phyloP scores from a whole-genome alignment of 371 early-diverging fungal genomes.

The Actinomortierella wolfii region DNA sequence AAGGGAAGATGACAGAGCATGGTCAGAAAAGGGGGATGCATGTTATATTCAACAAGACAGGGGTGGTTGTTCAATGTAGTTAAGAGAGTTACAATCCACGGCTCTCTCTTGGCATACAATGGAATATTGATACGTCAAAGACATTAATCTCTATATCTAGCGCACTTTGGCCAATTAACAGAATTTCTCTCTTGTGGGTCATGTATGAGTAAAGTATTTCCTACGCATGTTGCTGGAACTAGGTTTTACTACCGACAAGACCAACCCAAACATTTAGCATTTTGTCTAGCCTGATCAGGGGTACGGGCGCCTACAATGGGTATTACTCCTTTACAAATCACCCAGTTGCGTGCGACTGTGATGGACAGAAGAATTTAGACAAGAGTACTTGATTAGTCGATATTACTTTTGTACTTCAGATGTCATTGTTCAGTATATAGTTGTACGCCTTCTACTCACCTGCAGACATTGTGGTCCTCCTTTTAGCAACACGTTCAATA shows the following conservation, averaged over 20 bases:
- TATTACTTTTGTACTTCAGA: not conserved
- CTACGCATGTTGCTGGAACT: conserved; percentile 58
- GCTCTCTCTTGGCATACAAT: too few species aligned
- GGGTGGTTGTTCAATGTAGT: too few species aligned
- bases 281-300: conserved; percentile 55
- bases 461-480: conserved; percentile 52
- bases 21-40: too few species aligned
- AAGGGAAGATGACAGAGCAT: too few species aligned
- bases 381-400: not conserved
- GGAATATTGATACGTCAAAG: too few species aligned
- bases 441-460: conserved; percentile 22
- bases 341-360: conserved; percentile 36
- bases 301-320: conserved; percentile 62
- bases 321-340: conserved; percentile 52
- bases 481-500: conserved; percentile 39
- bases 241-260: conserved; percentile 48
- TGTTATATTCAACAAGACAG: too few species aligned
- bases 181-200: too few species aligned
- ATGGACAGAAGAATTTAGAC: not conserved
- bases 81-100: too few species aligned
- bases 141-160: too few species aligned
- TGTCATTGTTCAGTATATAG: too few species aligned
- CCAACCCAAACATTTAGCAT: conserved; percentile 55
- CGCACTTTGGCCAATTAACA: too few species aligned
- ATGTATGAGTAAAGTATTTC: too few species aligned